Base-by-base conservation (phyloP, 2,329 filamentous ascomycete genomes). In the Stylonectria norvegica region DNA sequence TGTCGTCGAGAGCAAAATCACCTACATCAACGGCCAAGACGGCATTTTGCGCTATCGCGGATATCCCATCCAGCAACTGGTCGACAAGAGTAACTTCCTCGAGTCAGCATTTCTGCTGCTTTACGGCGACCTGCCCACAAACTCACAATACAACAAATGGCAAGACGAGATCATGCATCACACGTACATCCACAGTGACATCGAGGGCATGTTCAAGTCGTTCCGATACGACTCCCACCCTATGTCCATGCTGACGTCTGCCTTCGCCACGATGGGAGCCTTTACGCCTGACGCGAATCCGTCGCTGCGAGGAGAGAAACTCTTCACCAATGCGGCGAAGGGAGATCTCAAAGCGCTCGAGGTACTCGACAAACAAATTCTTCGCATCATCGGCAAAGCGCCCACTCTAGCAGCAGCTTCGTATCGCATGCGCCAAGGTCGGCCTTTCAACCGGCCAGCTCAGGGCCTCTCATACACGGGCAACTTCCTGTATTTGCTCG, bases 401-500 rank as follows among this genome's bases (percentile, higher is more conserved):
- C 70, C 72, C 4, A 75, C 71, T 3, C 58, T 76, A 4, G 71
- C 70, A 3, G 73, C 73, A 0, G 69, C 72, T 3, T 66, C 70
- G 1, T 76, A 76, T 63, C 67, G 74, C 44, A 75, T 77, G 63
- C 66, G 71, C 19, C 69, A 71, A 45, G 72, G 72, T n/a, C 61
- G 69, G 0, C 65, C 70, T 0, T 76, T 78, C 57, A 75, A 72
- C 53, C 62, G 68, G 0, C 70, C 74, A 0, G 67, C 70, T 0
- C 59, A 65, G 20, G 67, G 71, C 2, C 61, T 71, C n/a, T 69
- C 66, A 0, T 78, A 75, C 60, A 70, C 73, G 0, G 75, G 73
- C 40, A 80, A 80, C 53, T 67, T 79, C 42, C 62, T 81, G 8
- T 70, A 71, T 36, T 69, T 79, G 55, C 69, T 78, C 36, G 73